A percentile compares a stretch with the other conserved stretches of the same genome.
Evolutionary conservation across 495 filamentous ascomycete species (phyloP).

Genomic region (Penicillium tannophilum): DNA sequence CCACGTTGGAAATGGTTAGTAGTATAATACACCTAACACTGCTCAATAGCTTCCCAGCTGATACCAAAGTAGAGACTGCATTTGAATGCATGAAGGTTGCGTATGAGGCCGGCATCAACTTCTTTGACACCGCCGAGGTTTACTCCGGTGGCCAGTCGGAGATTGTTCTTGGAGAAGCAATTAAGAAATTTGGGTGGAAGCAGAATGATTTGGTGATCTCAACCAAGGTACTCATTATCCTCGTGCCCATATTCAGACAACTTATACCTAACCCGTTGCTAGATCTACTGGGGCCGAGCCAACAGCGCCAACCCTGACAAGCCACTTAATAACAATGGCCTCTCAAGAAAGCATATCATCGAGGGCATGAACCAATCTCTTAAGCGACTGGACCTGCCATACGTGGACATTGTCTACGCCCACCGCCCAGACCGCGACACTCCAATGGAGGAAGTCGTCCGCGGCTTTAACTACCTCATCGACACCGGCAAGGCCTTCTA

Average conservation of each 20-base stretch:
- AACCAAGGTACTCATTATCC: conserved; percentile 62
- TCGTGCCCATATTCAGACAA: background rate
- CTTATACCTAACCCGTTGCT: conserved; percentile 4
- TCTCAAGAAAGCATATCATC: conserved; percentile 81
- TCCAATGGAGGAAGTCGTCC: conserved; percentile 84
- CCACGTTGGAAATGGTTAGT: conserved; percentile 66
- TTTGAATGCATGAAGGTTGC: conserved; percentile 73
- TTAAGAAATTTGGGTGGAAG: conserved; percentile 63
- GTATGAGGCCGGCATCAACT: conserved; percentile 76
- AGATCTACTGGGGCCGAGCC: conserved; percentile 69
- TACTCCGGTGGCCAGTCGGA: conserved; percentile 66
- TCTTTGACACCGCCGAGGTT: conserved; percentile 60
- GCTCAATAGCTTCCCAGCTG: too few species aligned
- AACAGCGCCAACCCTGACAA: conserved; percentile 61
- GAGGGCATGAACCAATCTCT: conserved; percentile 69
- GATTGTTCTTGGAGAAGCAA: conserved; percentile 72
- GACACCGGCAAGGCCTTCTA: conserved; percentile 79
- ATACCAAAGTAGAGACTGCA: conserved; percentile 52
- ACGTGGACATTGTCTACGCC: conserved; percentile 79
- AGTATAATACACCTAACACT: too few species aligned
- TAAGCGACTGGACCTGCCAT: conserved; percentile 66
- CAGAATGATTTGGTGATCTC: conserved; percentile 81
- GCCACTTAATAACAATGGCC: conserved; percentile 72
- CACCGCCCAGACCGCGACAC: conserved; percentile 82
- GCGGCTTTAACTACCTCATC: conserved; percentile 82